Evolutionary conservation across 2,329 filamentous ascomycete genomes (phyloP).

Genomic region (Monosporascus sp.): DNA sequence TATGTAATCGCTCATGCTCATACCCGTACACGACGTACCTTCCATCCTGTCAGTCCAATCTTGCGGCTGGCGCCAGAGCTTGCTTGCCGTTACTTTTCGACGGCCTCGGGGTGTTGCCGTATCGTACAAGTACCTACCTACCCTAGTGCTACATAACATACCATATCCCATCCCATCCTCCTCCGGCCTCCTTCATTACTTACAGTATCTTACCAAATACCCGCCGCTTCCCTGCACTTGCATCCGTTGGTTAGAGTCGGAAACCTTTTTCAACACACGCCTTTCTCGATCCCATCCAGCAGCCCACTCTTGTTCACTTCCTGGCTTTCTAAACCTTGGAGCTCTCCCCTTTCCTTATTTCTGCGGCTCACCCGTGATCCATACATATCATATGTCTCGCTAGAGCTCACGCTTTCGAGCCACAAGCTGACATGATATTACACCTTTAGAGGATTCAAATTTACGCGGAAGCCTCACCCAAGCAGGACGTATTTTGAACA

Average conservation of each 20-base stretch:
- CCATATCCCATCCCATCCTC: conserved; percentile 15
- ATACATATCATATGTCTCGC: not conserved
- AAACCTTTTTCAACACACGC: not conserved
- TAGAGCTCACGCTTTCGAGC: conserved; percentile 4
- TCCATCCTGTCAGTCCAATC: not conserved
- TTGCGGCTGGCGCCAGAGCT: not conserved
- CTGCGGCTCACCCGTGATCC: not conserved
- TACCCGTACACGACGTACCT: not conserved
- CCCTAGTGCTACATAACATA: conserved; percentile 16
- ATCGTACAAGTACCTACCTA: not conserved
- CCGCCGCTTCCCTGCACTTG: conserved; percentile 6
- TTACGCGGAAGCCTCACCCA: conserved; percentile 17
- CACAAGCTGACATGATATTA: conserved; percentile 12
- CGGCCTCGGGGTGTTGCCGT: conserved; percentile 16
- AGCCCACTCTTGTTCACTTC: not conserved
- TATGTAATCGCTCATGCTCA: not conserved
- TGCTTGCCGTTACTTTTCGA: conserved; percentile 5
- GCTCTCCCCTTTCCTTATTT: not conserved
- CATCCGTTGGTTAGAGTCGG: not conserved
- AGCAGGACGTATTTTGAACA: conserved; percentile 12
- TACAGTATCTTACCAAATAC: conserved; percentile 3
- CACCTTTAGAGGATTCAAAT: conserved; percentile 11
- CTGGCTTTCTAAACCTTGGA: not conserved
- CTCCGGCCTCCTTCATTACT: conserved; percentile 17
- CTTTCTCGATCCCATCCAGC: not conserved